Base-by-base conservation (phyloP, 306 rosid species). In the Pterocarpus macrocarpus region DNA sequence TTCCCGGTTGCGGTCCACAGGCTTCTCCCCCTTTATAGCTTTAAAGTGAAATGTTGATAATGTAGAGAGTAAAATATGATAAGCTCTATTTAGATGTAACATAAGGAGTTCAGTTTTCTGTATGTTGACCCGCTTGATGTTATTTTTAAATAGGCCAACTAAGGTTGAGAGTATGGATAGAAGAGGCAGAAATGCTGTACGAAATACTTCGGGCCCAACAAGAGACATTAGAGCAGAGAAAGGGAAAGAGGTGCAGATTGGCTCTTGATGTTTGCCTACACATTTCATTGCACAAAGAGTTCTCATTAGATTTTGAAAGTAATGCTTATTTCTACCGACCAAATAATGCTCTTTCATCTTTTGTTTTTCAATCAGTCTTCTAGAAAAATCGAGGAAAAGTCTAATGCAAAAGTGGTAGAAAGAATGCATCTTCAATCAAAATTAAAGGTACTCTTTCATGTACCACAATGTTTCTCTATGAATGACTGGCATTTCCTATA, bases 231-330 rank as follows among this genome's bases (percentile, higher is more conserved):
- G 82, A 75, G 44, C 78, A 52, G 94, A 65, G 69, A 93, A 84
- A 87, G 82, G 88, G 47, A 88, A 85, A 65, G 89, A 88, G 97
- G 97, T 93, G 86, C 7, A 47, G 34, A 80, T 38, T 77, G 44
- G 6, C 70, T 50, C 65, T 86, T 75, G 70, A 35, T 78, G 22
- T 43, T 7, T 63, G 17, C 15, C 43, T 28, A 39, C 70, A 14
- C 32, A 34, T 71, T 67, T 45, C 44, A 47, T 8, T 44, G 61
- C 61, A 10, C 7, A 53, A 34, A 38, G 55, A 55, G 44, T 66
- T n/a, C 66, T 55, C 76, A 66, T 33, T 8, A 44, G 76, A 36
- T 58, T 82, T 28, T 73, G 68, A 68, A 53, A 69, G 63, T 41
- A 49, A 69, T 33, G 58, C 2, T 64, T 77, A 22, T 57, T 49